Percentiles rank a stretch among this genome's conserved stretches.
These are phyloP conservation scores for Mycena citricolor DNA, from an alignment of 1,284 basidiomycete genomes.

Conservation along the genomic window DNA sequence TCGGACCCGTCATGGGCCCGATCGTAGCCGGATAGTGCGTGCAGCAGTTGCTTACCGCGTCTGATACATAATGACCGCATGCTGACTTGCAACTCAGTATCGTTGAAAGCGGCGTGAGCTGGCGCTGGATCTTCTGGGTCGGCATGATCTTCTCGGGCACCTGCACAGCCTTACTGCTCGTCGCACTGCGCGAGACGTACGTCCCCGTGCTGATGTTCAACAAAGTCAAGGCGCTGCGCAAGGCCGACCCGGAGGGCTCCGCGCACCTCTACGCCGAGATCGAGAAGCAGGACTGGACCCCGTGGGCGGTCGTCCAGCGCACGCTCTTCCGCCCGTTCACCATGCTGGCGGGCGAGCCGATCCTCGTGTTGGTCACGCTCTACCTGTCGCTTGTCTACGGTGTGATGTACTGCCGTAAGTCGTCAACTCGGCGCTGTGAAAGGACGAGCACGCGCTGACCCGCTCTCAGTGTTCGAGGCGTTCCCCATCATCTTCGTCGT, in stretches of 20 bases:
- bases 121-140: constrained; percentile 71
- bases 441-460: no score
- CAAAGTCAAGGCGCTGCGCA: constrained; percentile 45
- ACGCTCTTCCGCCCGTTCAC: constrained; percentile 63
- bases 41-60: no score
- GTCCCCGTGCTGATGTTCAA: constrained; percentile 51
- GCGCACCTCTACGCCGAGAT: constrained; percentile 56
- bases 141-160: constrained; percentile 60
- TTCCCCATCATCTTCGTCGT: constrained; percentile 57
- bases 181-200: constrained; percentile 59
- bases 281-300: constrained; percentile 60
- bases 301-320: constrained; percentile 49
- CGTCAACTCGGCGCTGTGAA: neutral
- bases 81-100: no score
- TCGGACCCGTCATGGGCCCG: constrained; percentile 65
- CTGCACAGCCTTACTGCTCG: constrained; percentile 43
- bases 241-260: constrained; percentile 45
- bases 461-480: constrained; percentile 61
- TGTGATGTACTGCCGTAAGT: constrained; percentile 58
- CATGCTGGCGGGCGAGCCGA: constrained; percentile 68
- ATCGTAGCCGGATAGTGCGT: constrained; percentile 58
- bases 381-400: constrained; percentile 73
- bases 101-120: constrained; percentile 41
- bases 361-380: constrained; percentile 65
- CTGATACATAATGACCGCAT: no score